phyloP scores from a whole-genome alignment of 179 eudicot genomes.

The Corrigiola litoralis region DNA sequence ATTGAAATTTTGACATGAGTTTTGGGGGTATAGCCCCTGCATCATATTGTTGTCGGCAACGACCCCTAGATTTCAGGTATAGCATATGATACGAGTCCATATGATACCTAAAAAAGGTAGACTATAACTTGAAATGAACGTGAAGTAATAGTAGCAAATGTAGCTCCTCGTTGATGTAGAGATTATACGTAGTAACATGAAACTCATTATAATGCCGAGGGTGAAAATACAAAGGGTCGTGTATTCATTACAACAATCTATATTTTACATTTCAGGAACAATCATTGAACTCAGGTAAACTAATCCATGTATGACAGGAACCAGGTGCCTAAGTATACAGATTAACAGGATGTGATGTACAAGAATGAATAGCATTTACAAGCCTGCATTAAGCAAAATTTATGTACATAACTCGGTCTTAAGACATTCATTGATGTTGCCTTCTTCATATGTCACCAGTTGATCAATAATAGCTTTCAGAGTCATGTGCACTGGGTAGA shows the following conservation, averaged over 20 bases:
- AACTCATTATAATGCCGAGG: too few relatives aligned
- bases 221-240: too few relatives aligned
- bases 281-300: too few relatives aligned
- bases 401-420: conserved; percentile 15
- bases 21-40: too few relatives aligned
- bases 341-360: neutral
- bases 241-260: neutral
- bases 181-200: too few relatives aligned
- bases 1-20: too few relatives aligned
- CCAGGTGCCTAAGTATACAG: too few relatives aligned
- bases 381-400: conserved; percentile 4
- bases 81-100: too few relatives aligned
- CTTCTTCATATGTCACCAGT: neutral
- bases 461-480: neutral
- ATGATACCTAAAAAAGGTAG: too few relatives aligned
- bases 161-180: too few relatives aligned
- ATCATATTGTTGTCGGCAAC: neutral
- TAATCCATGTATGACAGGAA: too few relatives aligned
- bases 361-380: neutral
- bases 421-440: neutral
- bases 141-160: too few relatives aligned
- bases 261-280: conserved; percentile 6
- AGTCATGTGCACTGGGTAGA: neutral
- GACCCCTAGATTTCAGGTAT: neutral
- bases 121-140: neutral